Percentiles rank a stretch among this genome's conserved stretches.
Evolutionary conservation across 345 rosid genomes (phyloP).

Genomic region (Citrus cavaleriei): DNA sequence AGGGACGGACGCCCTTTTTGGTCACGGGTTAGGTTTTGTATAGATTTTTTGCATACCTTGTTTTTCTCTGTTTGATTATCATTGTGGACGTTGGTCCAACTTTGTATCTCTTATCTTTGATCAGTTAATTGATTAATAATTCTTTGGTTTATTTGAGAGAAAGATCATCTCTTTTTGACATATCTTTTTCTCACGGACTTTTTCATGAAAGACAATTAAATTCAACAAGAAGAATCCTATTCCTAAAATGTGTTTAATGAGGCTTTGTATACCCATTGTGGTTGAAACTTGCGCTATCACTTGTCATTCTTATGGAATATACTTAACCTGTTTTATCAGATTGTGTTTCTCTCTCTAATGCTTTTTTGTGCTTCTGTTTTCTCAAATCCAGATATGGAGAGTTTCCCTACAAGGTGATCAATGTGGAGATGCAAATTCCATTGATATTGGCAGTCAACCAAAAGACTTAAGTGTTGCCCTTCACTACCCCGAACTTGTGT

Average conservation of each 20-base stretch:
- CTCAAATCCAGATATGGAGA: conserved; percentile 60
- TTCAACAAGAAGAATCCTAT: not conserved
- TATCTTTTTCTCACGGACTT: not conserved
- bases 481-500: conserved; percentile 59
- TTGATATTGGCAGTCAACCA: conserved; percentile 83
- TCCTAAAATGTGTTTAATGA: not conserved
- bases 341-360: not conserved
- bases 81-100: not conserved
- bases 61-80: too few relatives aligned
- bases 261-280: not conserved
- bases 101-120: not conserved
- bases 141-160: too few relatives aligned
- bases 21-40: too few relatives aligned
- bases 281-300: not conserved
- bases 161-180: not conserved
- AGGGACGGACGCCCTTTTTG: not conserved
- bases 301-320: not conserved
- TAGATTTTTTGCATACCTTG: too few relatives aligned
- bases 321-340: not conserved
- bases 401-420: conserved; percentile 65
- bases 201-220: not conserved
- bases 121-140: too few relatives aligned
- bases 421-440: conserved; percentile 55
- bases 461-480: conserved; percentile 81
- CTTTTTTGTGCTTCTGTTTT: conserved; percentile 6